These are phyloP conservation scores for Laetiporus sulphureus DNA, from an alignment of 1,284 basidiomycete species.

Conservation along the genomic window DNA sequence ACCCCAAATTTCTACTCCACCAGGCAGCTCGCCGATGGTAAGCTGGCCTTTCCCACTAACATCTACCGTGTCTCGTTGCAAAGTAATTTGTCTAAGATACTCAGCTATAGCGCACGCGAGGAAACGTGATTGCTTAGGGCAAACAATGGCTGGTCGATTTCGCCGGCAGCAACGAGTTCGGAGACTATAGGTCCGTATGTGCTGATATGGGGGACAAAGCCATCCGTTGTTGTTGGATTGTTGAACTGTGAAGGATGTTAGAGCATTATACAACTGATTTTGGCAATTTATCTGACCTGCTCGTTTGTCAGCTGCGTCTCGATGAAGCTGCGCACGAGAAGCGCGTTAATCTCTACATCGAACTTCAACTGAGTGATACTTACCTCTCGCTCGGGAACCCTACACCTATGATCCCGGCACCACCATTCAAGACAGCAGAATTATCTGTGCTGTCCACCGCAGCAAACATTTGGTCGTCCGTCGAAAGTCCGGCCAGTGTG, in stretches of 20 bases:
- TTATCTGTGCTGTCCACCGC: constrained; percentile 31
- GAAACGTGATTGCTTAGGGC: constrained; percentile 16
- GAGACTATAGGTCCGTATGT: constrained; percentile 39
- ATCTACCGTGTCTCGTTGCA: constrained; percentile 36
- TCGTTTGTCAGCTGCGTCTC: too few relatives aligned
- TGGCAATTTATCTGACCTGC: too few relatives aligned
- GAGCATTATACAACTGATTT: too few relatives aligned
- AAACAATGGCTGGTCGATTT: constrained; percentile 41
- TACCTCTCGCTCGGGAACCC: constrained; percentile 32
- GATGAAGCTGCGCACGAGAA: too few relatives aligned
- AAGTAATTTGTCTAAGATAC: constrained; percentile 20
- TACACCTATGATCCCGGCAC: constrained; percentile 34
- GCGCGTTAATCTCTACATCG: too few relatives aligned
- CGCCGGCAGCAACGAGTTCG: constrained; percentile 35
- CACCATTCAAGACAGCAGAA: constrained; percentile 28
- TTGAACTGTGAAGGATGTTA: constrained; percentile 26
- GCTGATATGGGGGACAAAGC: constrained; percentile 33
- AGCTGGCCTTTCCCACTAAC: constrained; percentile 31
- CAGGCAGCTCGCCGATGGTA: constrained; percentile 34
- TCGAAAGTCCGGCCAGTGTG: constrained; percentile 30
- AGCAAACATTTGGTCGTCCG: constrained; percentile 28
- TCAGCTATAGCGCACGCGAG: neutral
- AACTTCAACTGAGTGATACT: too few relatives aligned
- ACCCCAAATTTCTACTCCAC: constrained; percentile 30
- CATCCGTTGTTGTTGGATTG: constrained; percentile 27